A percentile compares a stretch with the other conserved stretches of the same genome.
Evolutionary conservation across 257 asterid genomes (phyloP).

Genomic region (Solanum phureja): DNA sequence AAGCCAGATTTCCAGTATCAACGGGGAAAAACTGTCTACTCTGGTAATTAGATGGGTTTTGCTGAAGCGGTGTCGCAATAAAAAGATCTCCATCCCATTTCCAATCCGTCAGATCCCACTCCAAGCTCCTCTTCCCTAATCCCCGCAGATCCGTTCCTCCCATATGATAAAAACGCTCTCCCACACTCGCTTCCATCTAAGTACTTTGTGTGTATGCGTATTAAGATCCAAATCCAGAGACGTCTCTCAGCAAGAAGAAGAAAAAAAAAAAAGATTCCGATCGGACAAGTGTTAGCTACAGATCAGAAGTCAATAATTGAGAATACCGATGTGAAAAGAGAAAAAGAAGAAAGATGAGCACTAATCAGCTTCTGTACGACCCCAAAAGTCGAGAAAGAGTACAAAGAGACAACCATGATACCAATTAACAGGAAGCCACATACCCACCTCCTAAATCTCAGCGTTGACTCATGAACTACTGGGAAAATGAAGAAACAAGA

Average conservation of each 20-base stretch:
- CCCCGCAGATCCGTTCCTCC: conserved; percentile 29
- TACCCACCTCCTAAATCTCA: background rate
- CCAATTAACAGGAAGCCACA: conserved; percentile 19
- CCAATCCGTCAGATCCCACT: conserved; percentile 75
- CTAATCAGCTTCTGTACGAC: conserved; percentile 17
- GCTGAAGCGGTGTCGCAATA: conserved; percentile 43
- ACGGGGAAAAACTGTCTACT: conserved; percentile 44
- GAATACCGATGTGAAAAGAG: background rate
- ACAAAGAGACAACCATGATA: conserved; percentile 14
- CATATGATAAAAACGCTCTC: conserved; percentile 26
- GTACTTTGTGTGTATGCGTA: background rate
- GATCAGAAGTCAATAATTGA: conserved; percentile 7
- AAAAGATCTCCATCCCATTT: conserved; percentile 80
- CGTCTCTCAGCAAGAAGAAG: background rate
- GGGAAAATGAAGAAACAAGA: background rate
- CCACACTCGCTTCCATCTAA: conserved; percentile 39
- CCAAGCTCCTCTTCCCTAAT: conserved; percentile 28
- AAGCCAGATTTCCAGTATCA: conserved; percentile 16
- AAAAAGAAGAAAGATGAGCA: background rate
- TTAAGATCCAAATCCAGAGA: background rate
- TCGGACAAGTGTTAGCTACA: background rate
- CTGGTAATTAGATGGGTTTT: conserved; percentile 13
- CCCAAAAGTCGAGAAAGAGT: conserved; percentile 18
- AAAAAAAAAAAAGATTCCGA: background rate
- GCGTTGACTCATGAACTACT: background rate